phyloP scores from a whole-genome alignment of 225 moss, liverwort and hornwort genomes.

The Pseudisothecium myosuroides region DNA sequence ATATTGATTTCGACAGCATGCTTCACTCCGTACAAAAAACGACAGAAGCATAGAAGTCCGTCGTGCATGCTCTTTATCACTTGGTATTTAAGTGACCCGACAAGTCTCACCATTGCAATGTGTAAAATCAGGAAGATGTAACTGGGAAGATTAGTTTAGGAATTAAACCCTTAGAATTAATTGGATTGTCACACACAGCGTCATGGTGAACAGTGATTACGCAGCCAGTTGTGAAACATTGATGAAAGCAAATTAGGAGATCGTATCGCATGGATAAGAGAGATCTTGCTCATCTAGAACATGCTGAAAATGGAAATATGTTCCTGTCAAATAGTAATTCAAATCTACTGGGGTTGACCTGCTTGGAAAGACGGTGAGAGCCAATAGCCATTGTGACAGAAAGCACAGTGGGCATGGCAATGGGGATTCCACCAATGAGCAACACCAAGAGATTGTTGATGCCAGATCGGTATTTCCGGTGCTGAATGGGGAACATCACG shows the following conservation, averaged over 20 bases:
- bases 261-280: not conserved
- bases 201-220: not conserved
- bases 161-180: not conserved
- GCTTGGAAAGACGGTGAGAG: conserved; percentile 61
- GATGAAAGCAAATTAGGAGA: not conserved
- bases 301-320: not conserved
- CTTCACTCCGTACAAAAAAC: not conserved
- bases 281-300: not conserved
- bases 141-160: not conserved
- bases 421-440: conserved; percentile 79
- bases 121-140: not conserved
- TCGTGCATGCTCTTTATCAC: not conserved
- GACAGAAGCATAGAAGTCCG: not conserved
- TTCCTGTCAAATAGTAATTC: not conserved
- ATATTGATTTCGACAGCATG: not conserved
- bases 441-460: conserved; percentile 65
- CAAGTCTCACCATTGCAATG: not conserved
- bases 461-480: conserved; percentile 32
- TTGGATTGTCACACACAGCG: not conserved
- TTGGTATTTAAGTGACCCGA: not conserved
- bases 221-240: not conserved
- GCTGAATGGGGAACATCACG: conserved; percentile 61
- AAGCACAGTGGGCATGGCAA: conserved; percentile 79
- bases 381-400: conserved; percentile 85
- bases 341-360: conserved; percentile 2